Evolutionary conservation across 2,329 filamentous ascomycete species (phyloP).

Genomic region (Nakataea oryzae): DNA sequence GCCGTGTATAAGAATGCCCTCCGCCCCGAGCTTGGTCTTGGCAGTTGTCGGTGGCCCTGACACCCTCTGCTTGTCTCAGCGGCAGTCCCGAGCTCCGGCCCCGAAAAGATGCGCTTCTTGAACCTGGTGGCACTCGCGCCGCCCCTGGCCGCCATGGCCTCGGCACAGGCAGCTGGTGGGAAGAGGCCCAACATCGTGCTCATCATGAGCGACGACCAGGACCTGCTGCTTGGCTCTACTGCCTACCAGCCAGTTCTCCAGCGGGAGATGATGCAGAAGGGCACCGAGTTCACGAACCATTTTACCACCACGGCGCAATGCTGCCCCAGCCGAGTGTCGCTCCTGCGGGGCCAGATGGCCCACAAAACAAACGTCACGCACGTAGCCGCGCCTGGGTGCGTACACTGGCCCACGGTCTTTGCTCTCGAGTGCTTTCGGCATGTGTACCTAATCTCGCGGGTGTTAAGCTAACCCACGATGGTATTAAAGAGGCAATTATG

Average conservation of each 20-base stretch:
- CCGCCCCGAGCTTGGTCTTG: too few relatives aligned
- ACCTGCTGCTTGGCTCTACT: background rate
- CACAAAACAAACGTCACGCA: constrained; percentile 62
- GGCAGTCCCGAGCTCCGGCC: too few relatives aligned
- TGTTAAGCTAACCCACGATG: background rate
- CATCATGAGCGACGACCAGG: constrained; percentile 1
- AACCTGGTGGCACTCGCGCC: too few relatives aligned
- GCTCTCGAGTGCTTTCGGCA: background rate
- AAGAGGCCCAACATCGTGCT: background rate
- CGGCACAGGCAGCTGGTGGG: too few relatives aligned
- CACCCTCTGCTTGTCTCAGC: too few relatives aligned
- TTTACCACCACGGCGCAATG: constrained; percentile 58
- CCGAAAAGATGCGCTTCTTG: too few relatives aligned
- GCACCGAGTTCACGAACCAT: constrained; percentile 39
- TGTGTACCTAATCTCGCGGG: background rate
- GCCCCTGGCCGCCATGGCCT: too few relatives aligned
- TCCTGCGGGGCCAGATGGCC: constrained; percentile 56
- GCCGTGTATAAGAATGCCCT: too few relatives aligned
- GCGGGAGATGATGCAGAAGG: constrained; percentile 2
- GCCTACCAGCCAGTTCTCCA: constrained; percentile 16
- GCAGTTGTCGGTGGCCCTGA: too few relatives aligned
- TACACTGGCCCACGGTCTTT: background rate
- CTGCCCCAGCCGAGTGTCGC: constrained; percentile 54
- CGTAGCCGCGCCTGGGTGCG: constrained; percentile 16
- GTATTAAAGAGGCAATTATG: constrained; percentile 2